Conservation (phyloP, 192 early-diverging fungal species). For the Podila verticillata region DNA sequence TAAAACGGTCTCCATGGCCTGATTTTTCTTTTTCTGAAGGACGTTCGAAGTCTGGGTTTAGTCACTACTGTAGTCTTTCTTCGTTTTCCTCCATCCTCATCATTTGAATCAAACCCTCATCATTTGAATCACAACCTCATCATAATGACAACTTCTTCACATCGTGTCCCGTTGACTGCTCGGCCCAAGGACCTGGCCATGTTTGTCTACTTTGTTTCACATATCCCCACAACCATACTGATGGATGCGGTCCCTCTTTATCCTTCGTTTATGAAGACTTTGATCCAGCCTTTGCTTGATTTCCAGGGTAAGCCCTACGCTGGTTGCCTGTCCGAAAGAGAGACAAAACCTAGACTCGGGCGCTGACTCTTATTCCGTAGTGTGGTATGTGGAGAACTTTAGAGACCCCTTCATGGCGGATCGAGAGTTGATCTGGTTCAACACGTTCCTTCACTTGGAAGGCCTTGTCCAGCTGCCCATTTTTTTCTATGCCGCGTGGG, state of each 20-base stretch:
- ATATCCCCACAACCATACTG: slow-evolving; percentile 75
- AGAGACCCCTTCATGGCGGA: slow-evolving; percentile 73
- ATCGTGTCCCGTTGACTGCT: slow-evolving; percentile 32
- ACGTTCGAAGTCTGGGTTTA: too few relatives aligned
- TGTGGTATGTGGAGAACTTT: slow-evolving; percentile 58
- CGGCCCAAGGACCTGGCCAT: slow-evolving; percentile 68
- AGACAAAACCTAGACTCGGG: background rate
- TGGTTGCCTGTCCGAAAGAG: background rate
- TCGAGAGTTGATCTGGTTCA: slow-evolving; percentile 67
- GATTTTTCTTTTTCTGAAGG: background rate
- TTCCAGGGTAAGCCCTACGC: slow-evolving; percentile 17
- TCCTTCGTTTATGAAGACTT: slow-evolving; percentile 50
- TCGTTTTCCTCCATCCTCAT: background rate
- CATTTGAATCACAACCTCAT: background rate
- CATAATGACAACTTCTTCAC: slow-evolving; percentile 7
- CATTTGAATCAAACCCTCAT: too few relatives aligned
- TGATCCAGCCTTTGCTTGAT: slow-evolving; percentile 28
- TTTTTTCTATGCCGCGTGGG: slow-evolving; percentile 70
- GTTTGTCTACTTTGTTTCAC: slow-evolving; percentile 72
- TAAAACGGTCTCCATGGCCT: background rate
- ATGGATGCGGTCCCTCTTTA: slow-evolving; percentile 69
- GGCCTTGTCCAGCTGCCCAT: slow-evolving; percentile 72
- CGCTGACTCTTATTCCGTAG: slow-evolving; percentile 4
- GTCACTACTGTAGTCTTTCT: background rate
- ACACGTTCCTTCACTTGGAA: slow-evolving; percentile 69